These are phyloP conservation scores for Gastrolobium bilobum DNA, from an alignment of 306 rosid genomes.

Conservation along the genomic window DNA sequence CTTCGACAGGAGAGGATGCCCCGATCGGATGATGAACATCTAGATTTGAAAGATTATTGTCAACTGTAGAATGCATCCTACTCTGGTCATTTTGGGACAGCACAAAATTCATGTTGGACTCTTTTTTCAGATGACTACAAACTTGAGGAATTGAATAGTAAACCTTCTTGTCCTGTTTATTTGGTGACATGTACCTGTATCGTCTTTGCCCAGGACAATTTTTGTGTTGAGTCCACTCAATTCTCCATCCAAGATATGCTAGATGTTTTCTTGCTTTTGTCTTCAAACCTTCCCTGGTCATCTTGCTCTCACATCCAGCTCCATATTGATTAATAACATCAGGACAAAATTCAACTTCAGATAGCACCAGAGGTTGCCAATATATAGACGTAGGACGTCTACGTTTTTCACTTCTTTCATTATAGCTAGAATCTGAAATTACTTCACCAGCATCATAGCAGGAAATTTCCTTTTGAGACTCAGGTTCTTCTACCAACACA, in stretches of 20 bases:
- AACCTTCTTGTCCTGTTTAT: conserved; percentile 44
- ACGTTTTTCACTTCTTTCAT: conserved; percentile 16
- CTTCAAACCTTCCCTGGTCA: conserved; percentile 33
- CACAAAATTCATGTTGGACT: conserved; percentile 32
- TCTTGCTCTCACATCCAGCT: conserved; percentile 42
- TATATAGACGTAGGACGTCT: background rate
- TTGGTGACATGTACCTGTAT: conserved; percentile 64
- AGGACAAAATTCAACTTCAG: conserved; percentile 58
- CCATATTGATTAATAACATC: conserved; percentile 55
- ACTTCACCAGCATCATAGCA: too few relatives aligned
- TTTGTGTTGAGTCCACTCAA: conserved; percentile 51
- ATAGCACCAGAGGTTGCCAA: conserved; percentile 56
- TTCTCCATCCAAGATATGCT: conserved; percentile 72
- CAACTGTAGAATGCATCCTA: too few relatives aligned
- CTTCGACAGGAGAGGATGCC: conserved; percentile 33
- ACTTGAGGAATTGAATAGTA: conserved; percentile 60
- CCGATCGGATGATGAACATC: conserved; percentile 41
- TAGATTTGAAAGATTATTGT: too few relatives aligned
- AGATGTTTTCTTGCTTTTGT: conserved; percentile 62
- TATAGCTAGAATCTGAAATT: too few relatives aligned
- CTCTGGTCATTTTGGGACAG: conserved; percentile 44
- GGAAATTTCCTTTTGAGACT: too few relatives aligned
- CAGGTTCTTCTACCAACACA: conserved; percentile 35
- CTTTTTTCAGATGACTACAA: conserved; percentile 45
- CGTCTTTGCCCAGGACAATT: background rate